Evolutionary conservation across 768 basidiomycete species (phyloP), one percentile per base, ranked within the genome.

Genomic region (Tricholoma furcatifolium): DNA sequence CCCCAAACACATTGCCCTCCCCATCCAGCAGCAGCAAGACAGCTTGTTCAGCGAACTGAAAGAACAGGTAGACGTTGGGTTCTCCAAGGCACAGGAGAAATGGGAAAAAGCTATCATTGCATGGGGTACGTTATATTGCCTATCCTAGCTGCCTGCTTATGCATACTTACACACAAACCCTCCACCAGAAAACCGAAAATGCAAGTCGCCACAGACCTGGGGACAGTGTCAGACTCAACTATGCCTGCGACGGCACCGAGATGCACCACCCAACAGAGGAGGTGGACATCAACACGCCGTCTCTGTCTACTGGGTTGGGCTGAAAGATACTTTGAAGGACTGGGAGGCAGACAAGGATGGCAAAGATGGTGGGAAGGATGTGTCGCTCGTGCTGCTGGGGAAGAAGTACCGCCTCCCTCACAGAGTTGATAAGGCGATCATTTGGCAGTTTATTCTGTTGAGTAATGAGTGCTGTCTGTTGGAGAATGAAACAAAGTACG

Each of bases 401-500:
- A 87, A 88, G 71, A 85, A 84, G 68, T 96, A 88, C 65, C 71
- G 85, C 4, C 70, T n/a, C n/a, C n/a, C n/a, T 93, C 73, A 91
- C 87, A 36, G 93, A 94, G 53, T 65, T 67, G 54, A 91, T 95
- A 90, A 91, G 73, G 68, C 67, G 36, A 79, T 83, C 27, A 81
- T 94, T 57, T 94, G 89, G 89, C 79, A 87, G 65, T 73, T 93
- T 7, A 88, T 91, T 48, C 75, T 84, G 64, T 63, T 93, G 52
- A 92, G 89, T 65, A 92, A 93, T 62, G 88, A 92, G 71, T 85
- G 85, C 50, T 91, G 88, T 68, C 74, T 87, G 54, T 47, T 79
- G 54, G 77, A 83, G 70, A 83, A 83, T 53, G 83, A 84, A 74
- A 84, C 83, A 63, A 82, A 82, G 82, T 84, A 60, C 62, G 10